Evolutionary conservation across 352 stramenopile species (phyloP).

Genomic region (Phytophthora fragariae): DNA sequence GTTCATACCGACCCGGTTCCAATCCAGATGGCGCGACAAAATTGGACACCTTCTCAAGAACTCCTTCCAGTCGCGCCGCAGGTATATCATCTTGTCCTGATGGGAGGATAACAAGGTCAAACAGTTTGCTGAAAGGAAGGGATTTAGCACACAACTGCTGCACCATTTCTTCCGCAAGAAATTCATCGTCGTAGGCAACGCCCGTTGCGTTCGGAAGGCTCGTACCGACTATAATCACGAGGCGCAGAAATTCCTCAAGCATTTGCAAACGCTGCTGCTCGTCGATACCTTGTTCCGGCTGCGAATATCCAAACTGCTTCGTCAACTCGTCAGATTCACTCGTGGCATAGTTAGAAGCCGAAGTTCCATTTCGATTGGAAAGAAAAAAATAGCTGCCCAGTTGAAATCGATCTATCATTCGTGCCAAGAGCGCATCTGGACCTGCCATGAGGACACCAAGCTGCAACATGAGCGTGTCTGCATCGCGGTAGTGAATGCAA

Average conservation of each 20-base stretch:
- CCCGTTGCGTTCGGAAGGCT: slow-evolving; percentile 73
- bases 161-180: slow-evolving; percentile 85
- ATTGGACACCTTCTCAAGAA: slow-evolving; percentile 69
- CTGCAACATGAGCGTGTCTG: slow-evolving; percentile 84
- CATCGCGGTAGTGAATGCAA: slow-evolving; percentile 87
- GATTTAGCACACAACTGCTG: slow-evolving; percentile 87
- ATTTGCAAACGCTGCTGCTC: slow-evolving; percentile 77
- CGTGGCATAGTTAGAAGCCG: slow-evolving; percentile 11
- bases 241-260: slow-evolving; percentile 84
- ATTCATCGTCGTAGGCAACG: slow-evolving; percentile 70
- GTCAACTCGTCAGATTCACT: slow-evolving; percentile 20
- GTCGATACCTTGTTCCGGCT: slow-evolving; percentile 70
- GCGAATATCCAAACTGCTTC: slow-evolving; percentile 57
- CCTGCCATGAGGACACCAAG: slow-evolving; percentile 73
- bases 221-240: slow-evolving; percentile 82
- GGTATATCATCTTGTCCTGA: slow-evolving; percentile 87
- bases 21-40: slow-evolving; percentile 80
- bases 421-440: slow-evolving; percentile 63
- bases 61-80: slow-evolving; percentile 65
- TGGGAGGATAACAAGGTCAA: slow-evolving; percentile 82
- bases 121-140: slow-evolving; percentile 83
- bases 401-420: slow-evolving; percentile 85
- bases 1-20: slow-evolving; percentile 81
- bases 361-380: slow-evolving; percentile 18
- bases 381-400: slow-evolving; percentile 73